Evolutionary conservation across 2,329 filamentous ascomycete species (phyloP).

Genomic region (Fusarium sp.): DNA sequence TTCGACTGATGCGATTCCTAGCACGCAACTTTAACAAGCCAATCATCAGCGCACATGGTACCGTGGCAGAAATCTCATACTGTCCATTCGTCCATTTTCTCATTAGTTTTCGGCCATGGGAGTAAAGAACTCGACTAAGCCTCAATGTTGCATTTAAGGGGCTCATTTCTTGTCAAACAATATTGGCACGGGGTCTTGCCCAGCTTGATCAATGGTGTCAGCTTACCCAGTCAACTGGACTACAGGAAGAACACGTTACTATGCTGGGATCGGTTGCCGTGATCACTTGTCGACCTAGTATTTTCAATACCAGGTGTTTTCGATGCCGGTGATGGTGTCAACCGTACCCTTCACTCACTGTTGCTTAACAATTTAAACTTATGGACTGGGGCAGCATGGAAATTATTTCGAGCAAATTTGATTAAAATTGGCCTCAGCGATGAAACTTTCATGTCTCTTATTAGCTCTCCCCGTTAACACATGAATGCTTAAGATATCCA

Average conservation of each 20-base stretch:
- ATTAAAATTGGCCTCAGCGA: conserved; percentile 4
- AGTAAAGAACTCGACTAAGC: conserved; percentile 2
- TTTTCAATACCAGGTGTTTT: neutral
- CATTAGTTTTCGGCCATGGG: neutral
- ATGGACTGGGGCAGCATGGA: neutral
- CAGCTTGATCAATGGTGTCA: conserved; percentile 20
- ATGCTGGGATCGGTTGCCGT: neutral
- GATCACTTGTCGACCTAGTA: neutral
- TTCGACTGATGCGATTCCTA: conserved; percentile 9
- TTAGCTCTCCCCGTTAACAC: neutral
- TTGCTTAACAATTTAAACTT: neutral
- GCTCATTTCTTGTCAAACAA: conserved; percentile 33
- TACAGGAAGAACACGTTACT: neutral
- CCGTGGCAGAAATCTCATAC: conserved; percentile 26
- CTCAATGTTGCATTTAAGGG: conserved; percentile 1
- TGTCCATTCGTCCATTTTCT: conserved; percentile 22
- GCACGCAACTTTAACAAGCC: conserved; percentile 31
- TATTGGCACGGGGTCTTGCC: conserved; percentile 32
- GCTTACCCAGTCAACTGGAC: conserved; percentile 10
- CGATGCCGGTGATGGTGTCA: neutral
- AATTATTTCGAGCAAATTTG: neutral
- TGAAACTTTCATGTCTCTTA: neutral
- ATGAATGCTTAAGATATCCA: conserved; percentile 14
- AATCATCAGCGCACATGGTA: conserved; percentile 51
- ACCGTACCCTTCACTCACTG: neutral